Base-by-base conservation (phyloP, 805 yeast genomes). In the Ogataea kodamae region DNA sequence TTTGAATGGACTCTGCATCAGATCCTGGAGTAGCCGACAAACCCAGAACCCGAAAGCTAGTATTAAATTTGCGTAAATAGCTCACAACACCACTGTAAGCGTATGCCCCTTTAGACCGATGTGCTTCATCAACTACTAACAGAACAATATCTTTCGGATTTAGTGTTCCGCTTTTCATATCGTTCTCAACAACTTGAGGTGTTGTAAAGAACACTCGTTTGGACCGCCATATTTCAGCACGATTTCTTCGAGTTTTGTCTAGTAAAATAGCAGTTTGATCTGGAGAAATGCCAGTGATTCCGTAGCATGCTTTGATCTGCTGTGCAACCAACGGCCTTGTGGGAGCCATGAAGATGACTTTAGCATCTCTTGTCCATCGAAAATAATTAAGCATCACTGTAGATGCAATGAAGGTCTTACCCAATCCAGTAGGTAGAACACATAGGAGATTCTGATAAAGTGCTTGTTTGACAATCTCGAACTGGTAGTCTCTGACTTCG, bases 1-100 rank as follows among this genome's bases (percentile, higher is more conserved):
- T 81, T 56, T 94, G 97, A 0, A 94, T 94, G 2, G 90, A 85
- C 38, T 84, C 95, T 1, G 86, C 72, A 39, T 81, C 81, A 1
- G 95, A 68, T 0, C 96, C 92, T 0, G 99, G 99, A 0, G 99
- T 92, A 1, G 99, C 99, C 0, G 97, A 88, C 42, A 92, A 64
- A 0, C 96, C 97, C 32, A 92, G 57, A 0, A 89, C 65, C 27
- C 98, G 65, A 46, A 78, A 81, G 2, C 85, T 74, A 1, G 75
- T 68, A 40, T 76, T 79, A 52, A 76, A 78, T 32, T 85, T 59
- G 18, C 71, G 69, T 9, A 84, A 55, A 47, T 75, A 78, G 42
- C 74, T 66, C 3, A 84, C 85, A n/a, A 90, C 89, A 36, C 83
- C 81, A 28, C 81, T 81, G 51, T 90, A 90, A 1, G 97, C 83